A percentile compares a stretch with the other conserved stretches of the same genome.
These are phyloP conservation scores for Plasmodium adleri DNA, from an alignment of 169 alveolate species.

Conservation along the genomic window DNA sequence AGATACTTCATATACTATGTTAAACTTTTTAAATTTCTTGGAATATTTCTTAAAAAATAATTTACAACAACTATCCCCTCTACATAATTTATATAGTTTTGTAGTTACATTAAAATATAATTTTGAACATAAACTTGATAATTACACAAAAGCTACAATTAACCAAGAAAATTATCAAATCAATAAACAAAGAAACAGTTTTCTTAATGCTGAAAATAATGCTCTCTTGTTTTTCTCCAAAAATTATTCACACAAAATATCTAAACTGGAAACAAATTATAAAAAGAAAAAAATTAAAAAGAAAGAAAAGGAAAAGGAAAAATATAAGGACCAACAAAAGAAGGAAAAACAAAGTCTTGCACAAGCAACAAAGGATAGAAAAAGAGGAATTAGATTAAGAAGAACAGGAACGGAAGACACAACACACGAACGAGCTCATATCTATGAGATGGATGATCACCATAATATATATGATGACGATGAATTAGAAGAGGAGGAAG, in stretches of 20 bases:
- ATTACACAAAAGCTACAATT: conserved; percentile 13
- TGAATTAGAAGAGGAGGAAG: neutral
- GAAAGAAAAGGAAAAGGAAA: too few relatives aligned
- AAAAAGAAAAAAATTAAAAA: too few relatives aligned
- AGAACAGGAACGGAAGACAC: neutral
- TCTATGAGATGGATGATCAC: too few relatives aligned
- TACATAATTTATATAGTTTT: conserved; percentile 44
- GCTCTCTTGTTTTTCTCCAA: conserved; percentile 3
- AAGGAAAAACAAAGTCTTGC: neutral
- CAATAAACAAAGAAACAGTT: conserved; percentile 22
- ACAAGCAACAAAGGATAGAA: neutral
- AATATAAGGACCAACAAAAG: too few relatives aligned
- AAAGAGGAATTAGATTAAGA: too few relatives aligned
- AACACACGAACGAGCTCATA: neutral
- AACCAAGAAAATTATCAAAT: conserved; percentile 30
- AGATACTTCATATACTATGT: conserved; percentile 30
- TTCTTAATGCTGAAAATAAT: conserved; percentile 21
- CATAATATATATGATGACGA: neutral
- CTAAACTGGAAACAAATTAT: too few relatives aligned
- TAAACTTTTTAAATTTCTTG: conserved; percentile 16
- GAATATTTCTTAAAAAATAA: conserved; percentile 42
- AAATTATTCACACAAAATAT: neutral
- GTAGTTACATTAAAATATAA: conserved; percentile 53
- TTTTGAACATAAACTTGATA: conserved; percentile 31
- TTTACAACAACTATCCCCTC: conserved; percentile 24